Evolutionary conservation across 2,329 filamentous ascomycete genomes (phyloP).

Genomic region (Parascedosporium putredinis): DNA sequence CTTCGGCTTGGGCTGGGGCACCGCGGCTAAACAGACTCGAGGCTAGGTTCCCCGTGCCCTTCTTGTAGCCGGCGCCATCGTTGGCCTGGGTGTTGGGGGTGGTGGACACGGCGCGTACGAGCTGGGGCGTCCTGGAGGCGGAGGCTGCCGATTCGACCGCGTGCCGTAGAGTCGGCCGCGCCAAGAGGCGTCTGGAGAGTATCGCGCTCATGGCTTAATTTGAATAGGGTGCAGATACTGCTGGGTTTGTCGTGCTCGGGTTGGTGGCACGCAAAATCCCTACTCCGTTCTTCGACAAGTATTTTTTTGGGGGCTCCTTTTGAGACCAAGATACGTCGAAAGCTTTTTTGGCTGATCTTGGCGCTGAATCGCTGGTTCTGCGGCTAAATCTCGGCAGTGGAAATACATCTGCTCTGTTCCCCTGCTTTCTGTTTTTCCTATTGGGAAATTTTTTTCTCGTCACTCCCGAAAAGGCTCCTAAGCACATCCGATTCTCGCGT

Average conservation of each 20-base stretch:
- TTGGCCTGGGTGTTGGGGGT: conserved; percentile 12
- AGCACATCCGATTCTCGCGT: conserved; percentile 6
- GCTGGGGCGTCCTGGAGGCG: conserved; percentile 5
- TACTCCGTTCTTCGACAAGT: neutral
- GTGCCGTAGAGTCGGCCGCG: conserved; percentile 8
- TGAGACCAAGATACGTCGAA: neutral
- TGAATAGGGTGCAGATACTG: neutral
- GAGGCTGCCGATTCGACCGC: conserved; percentile 2
- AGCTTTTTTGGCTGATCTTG: conserved; percentile 4
- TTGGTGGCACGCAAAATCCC: no score
- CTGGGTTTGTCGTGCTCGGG: neutral
- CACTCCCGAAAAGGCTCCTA: neutral
- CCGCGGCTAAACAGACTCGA: conserved; percentile 5
- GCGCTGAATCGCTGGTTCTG: conserved; percentile 1
- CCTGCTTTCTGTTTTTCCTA: neutral
- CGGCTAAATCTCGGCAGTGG: conserved; percentile 10
- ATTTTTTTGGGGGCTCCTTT: neutral
- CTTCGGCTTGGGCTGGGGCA: neutral
- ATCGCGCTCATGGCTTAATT: conserved; percentile 10
- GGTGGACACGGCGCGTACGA: conserved; percentile 13
- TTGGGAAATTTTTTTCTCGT: conserved; percentile 9
- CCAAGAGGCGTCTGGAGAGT: conserved; percentile 8
- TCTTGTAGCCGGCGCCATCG: neutral
- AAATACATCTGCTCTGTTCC: no score
- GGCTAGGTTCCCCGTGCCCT: conserved; percentile 1